Evolutionary conservation across 1,284 basidiomycete species (phyloP), one percentile per base, ranked within the genome.

Genomic region (Apiotrichum brassicae): DNA sequence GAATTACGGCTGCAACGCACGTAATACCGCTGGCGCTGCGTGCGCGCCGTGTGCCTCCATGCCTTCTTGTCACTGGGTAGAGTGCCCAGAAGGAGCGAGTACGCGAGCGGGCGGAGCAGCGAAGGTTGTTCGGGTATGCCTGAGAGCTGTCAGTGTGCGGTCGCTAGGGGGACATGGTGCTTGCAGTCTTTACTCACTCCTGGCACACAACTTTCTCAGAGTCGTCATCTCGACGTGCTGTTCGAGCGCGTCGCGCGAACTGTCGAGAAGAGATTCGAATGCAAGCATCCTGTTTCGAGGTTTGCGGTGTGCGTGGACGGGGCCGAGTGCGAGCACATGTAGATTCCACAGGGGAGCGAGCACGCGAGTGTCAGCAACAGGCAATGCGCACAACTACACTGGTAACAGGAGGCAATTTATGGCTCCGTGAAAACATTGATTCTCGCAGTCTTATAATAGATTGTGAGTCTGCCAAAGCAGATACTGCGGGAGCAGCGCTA

Each of bases 51-150:
- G n/a, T 48, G 25, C 26, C 51, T 60, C 73, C 73, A 75, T 23
- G 23, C 20, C 3, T 45, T n/a, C 56, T 72, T 71, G 25, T 69
- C 58, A 0, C 53, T 26, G 0, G 67, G 64, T 3, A 71, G 46
- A 0, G 58, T 50, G 14, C 65, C 70, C 2, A 75, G 58, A 7
- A 75, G 52, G 2, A 74, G 43, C 8, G 65, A 60, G 44, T 70
- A 75, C 0, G 68, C 61, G 32, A 71, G 49, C 11, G 72, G 70
- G 12, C 73, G 59, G 4, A 73, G 58, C 46, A 72, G 70, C 4
- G 56, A 56, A 0, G 72, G 72, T 22, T 66, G 56, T 13, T 64
- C 56, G 4, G 71, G 73, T 22, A 75, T 72, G 30, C 73, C 73
- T 72, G 20, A n/a, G n/a, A n/a, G n/a, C 13, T 28, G 14, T 13